Conservation (phyloP, 371 early-diverging fungal species). For the Mucor ambiguus region DNA sequence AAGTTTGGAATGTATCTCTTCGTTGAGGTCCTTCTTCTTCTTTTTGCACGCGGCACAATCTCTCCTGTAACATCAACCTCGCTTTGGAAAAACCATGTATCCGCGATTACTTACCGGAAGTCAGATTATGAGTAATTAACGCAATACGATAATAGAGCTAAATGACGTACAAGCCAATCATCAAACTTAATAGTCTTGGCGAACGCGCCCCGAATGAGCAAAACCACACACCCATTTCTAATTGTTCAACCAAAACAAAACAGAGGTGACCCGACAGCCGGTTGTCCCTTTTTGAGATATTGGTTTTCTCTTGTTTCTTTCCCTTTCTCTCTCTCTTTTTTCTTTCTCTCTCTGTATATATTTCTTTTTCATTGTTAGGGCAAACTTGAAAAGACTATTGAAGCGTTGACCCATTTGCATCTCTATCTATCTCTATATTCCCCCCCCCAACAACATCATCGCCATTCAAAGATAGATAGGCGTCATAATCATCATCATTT, state of each 20-base stretch:
- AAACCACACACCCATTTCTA: not conserved
- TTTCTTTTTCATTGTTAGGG: not conserved
- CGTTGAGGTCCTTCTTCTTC: not conserved
- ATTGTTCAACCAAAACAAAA: not conserved
- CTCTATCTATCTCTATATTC: not conserved
- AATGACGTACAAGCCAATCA: conserved; percentile 7
- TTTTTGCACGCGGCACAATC: not conserved
- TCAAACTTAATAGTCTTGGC: not conserved
- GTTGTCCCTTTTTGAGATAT: conserved; percentile 1
- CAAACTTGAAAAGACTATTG: not conserved
- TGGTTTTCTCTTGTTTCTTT: not conserved
- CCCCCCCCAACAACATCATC: not conserved
- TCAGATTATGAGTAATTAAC: not conserved
- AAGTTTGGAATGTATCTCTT: not conserved
- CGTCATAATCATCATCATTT: not conserved
- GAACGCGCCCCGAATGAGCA: not conserved
- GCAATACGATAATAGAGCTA: not conserved
- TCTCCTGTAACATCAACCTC: not conserved
- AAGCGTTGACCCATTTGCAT: not conserved
- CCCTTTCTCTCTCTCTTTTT: not conserved
- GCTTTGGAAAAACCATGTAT: conserved; percentile 4
- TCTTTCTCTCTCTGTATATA: not conserved
- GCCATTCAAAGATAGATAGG: no score
- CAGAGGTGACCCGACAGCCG: not conserved
- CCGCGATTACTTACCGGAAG: not conserved